Conservation (phyloP, 495 filamentous ascomycete species). For the Tuber brumale region DNA sequence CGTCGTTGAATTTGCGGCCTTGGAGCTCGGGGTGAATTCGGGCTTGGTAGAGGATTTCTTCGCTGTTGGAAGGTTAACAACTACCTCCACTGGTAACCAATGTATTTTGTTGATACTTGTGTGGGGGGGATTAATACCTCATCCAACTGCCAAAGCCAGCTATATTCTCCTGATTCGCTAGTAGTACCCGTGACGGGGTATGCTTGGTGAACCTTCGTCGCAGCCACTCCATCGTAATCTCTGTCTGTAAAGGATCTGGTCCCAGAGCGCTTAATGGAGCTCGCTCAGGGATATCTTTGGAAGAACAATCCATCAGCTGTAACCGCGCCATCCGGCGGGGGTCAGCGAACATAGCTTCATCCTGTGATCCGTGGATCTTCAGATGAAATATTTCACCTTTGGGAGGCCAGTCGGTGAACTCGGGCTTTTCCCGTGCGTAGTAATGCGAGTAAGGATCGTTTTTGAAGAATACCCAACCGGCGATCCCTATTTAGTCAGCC, state of each 20-base stretch:
- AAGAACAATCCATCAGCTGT: constrained; percentile 67
- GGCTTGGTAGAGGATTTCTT: constrained; percentile 84
- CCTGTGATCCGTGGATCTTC: constrained; percentile 54
- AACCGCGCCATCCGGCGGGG: constrained; percentile 67
- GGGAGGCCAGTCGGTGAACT: constrained; percentile 68
- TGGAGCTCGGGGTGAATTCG: constrained; percentile 87
- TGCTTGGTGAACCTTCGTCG: constrained; percentile 60
- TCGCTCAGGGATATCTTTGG: constrained; percentile 50
- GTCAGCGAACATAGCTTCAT: constrained; percentile 80
- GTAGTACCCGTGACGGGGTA: constrained; percentile 76
- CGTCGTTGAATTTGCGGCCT: constrained; percentile 68
- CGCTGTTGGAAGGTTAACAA: constrained; percentile 46
- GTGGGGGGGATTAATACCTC: constrained; percentile 50
- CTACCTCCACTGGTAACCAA: constrained; percentile 17
- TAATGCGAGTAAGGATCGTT: constrained; percentile 72
- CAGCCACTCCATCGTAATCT: constrained; percentile 68
- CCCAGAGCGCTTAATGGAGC: constrained; percentile 82
- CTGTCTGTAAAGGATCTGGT: constrained; percentile 76
- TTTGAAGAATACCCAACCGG: constrained; percentile 80
- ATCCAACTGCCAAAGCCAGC: constrained; percentile 98
- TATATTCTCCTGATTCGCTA: constrained; percentile 83
- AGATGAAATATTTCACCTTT: constrained; percentile 82
- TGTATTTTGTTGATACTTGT: background rate
- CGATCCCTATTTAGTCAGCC: constrained; percentile 23
- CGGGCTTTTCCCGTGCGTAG: constrained; percentile 56